Conservation (phyloP, 2,329 filamentous ascomycete genomes). For the Calonectria ilicicola region DNA sequence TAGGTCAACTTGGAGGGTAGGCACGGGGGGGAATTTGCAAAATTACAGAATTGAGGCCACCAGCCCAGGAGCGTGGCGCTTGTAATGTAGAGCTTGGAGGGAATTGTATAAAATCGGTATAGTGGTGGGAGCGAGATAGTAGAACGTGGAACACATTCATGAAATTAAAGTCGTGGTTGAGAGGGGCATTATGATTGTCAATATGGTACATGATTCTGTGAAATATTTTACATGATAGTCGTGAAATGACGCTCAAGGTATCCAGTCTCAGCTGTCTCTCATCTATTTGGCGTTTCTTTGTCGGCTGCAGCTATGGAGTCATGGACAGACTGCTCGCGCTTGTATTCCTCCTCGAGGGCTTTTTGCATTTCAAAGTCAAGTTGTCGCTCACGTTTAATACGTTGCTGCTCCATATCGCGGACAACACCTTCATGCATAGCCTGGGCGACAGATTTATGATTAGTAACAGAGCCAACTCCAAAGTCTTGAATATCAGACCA, state of each 20-base stretch:
- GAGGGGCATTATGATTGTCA: constrained; percentile 19
- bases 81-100: constrained; percentile 36
- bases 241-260: not conserved
- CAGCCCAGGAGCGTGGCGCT: constrained; percentile 2
- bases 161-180: constrained; percentile 17
- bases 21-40: constrained; percentile 18
- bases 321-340: constrained; percentile 85
- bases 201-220: not conserved
- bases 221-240: constrained; percentile 10
- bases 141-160: constrained; percentile 40
- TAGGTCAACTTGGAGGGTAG: constrained; percentile 14
- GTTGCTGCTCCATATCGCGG: constrained; percentile 94
- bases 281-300: constrained; percentile 42
- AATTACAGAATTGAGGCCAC: constrained; percentile 23
- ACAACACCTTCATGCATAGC: constrained; percentile 97
- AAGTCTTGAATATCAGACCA: not conserved
- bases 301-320: constrained; percentile 46
- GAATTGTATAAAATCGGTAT: constrained; percentile 38
- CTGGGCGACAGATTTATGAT: constrained; percentile 56
- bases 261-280: constrained; percentile 1
- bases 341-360: constrained; percentile 88
- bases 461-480: constrained; percentile 12
- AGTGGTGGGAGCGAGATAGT: constrained; percentile 33
- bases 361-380: constrained; percentile 95
- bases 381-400: constrained; percentile 89